Evolutionary conservation across 495 filamentous ascomycete species (phyloP).

Genomic region (Hyaloscypha bicolor): DNA sequence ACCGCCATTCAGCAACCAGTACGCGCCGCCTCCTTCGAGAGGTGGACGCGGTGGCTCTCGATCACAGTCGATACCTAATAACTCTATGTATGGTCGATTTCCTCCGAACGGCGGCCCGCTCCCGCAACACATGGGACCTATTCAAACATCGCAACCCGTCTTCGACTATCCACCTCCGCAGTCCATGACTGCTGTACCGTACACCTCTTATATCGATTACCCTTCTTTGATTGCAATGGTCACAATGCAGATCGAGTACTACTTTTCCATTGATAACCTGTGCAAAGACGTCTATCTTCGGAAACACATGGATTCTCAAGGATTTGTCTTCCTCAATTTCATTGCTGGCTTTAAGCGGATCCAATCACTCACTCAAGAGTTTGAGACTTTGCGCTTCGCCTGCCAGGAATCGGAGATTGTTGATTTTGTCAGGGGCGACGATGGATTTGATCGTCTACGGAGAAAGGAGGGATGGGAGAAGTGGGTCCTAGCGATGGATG

Average conservation of each 20-base stretch:
- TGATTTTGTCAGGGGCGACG: slow-evolving; percentile 68
- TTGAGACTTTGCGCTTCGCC: slow-evolving; percentile 71
- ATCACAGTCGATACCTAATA: slow-evolving; percentile 34
- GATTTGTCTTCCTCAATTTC: slow-evolving; percentile 78
- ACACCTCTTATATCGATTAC: slow-evolving; percentile 59
- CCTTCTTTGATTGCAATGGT: slow-evolving; percentile 59
- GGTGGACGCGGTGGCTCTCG: slow-evolving; percentile 31
- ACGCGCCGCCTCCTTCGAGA: slow-evolving; percentile 14
- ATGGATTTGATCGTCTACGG: slow-evolving; percentile 81
- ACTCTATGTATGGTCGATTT: slow-evolving; percentile 29
- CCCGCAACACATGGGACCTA: slow-evolving; percentile 25
- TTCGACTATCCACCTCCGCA: slow-evolving; percentile 55
- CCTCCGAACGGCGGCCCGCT: slow-evolving; percentile 12
- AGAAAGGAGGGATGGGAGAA: slow-evolving; percentile 74
- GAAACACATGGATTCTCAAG: slow-evolving; percentile 90
- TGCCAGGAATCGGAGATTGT: slow-evolving; percentile 69
- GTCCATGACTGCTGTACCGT: slow-evolving; percentile 67
- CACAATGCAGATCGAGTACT: slow-evolving; percentile 85
- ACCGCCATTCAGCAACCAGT: slow-evolving; percentile 24
- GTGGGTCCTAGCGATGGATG: slow-evolving; percentile 64
- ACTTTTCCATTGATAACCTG: slow-evolving; percentile 94
- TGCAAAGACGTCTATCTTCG: slow-evolving; percentile 92
- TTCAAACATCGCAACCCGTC: slow-evolving; percentile 30
- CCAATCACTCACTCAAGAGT: slow-evolving; percentile 70
- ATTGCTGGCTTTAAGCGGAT: slow-evolving; percentile 86